Percentiles rank a stretch among this genome's conserved stretches.
Evolutionary conservation across 208 protist species (phyloP).

Genomic region (Naegleria fowleri): DNA sequence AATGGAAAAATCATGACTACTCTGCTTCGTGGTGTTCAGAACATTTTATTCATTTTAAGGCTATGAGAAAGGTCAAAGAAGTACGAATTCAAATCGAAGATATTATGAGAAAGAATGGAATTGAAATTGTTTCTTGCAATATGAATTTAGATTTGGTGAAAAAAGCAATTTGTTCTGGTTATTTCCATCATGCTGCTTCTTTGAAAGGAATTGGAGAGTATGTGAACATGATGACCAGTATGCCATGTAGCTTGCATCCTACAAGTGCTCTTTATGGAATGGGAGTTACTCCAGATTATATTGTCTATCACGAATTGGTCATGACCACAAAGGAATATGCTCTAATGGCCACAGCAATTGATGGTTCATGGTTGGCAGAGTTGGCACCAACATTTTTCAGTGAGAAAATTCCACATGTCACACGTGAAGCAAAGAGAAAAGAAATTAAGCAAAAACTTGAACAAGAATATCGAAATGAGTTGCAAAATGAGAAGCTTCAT

Average conservation of each 20-base stretch:
- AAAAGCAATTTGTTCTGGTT: constrained; percentile 86
- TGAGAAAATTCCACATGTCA: background rate
- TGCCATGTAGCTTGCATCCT: constrained; percentile 89
- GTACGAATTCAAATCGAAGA: constrained; percentile 92
- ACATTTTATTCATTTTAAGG: constrained; percentile 93
- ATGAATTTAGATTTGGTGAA: constrained; percentile 77
- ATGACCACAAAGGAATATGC: constrained; percentile 95
- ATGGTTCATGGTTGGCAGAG: constrained; percentile 92
- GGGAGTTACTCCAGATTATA: constrained; percentile 90
- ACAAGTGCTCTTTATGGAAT: constrained; percentile 89
- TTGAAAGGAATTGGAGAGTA: constrained; percentile 94
- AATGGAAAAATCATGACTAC: constrained; percentile 82
- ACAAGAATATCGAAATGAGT: background rate
- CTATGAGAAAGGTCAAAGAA: constrained; percentile 76
- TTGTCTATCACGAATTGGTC: constrained; percentile 97
- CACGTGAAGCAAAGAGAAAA: background rate
- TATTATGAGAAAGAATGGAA: constrained; percentile 68
- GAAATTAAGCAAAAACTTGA: background rate
- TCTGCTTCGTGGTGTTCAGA: constrained; percentile 85
- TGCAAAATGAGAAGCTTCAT: background rate
- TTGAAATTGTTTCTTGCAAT: constrained; percentile 49
- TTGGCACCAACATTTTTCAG: constrained; percentile 59
- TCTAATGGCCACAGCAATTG: constrained; percentile 86
- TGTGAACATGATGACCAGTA: constrained; percentile 83
- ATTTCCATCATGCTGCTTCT: constrained; percentile 88